phyloP scores from a whole-genome alignment of 805 yeast genomes.

The Yamadazyma sp. region DNA sequence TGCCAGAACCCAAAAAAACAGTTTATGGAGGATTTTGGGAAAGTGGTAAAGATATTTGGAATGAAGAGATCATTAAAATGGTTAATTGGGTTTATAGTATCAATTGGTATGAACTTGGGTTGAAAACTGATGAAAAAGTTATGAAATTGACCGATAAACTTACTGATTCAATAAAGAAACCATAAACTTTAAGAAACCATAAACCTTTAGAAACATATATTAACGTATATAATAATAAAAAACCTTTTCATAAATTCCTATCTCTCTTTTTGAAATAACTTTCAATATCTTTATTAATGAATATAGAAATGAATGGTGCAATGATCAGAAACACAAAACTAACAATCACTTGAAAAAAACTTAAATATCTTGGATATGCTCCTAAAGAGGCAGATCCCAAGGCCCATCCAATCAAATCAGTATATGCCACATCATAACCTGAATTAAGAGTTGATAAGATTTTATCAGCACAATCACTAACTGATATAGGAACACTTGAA shows the following conservation, averaged over 20 bases:
- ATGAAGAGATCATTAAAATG: slow-evolving; percentile 61
- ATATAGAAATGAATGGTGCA: slow-evolving; percentile 55
- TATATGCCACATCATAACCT: slow-evolving; percentile 73
- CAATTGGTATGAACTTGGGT: slow-evolving; percentile 44
- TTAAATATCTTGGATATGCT: slow-evolving; percentile 60
- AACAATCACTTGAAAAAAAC: slow-evolving; percentile 43
- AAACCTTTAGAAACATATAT: neutral
- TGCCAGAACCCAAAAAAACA: slow-evolving; percentile 27
- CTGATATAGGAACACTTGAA: slow-evolving; percentile 65
- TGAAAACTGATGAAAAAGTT: slow-evolving; percentile 31
- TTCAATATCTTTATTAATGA: slow-evolving; percentile 51
- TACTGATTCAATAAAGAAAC: neutral
- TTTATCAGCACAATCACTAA: slow-evolving; percentile 61
- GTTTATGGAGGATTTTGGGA: slow-evolving; percentile 36
- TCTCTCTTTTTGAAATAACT: slow-evolving; percentile 40
- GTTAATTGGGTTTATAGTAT: slow-evolving; percentile 63
- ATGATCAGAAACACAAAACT: slow-evolving; percentile 33
- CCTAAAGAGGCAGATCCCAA: slow-evolving; percentile 68
- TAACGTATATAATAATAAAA: no score
- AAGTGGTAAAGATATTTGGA: slow-evolving; percentile 77
- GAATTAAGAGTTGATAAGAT: slow-evolving; percentile 52
- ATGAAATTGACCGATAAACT: slow-evolving; percentile 26
- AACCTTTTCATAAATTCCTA: no score
- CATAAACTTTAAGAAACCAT: slow-evolving; percentile 1
- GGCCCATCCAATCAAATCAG: slow-evolving; percentile 85